These are phyloP conservation scores for Penstemon eatonii DNA, from an alignment of 257 asterid genomes.

Conservation along the genomic window DNA sequence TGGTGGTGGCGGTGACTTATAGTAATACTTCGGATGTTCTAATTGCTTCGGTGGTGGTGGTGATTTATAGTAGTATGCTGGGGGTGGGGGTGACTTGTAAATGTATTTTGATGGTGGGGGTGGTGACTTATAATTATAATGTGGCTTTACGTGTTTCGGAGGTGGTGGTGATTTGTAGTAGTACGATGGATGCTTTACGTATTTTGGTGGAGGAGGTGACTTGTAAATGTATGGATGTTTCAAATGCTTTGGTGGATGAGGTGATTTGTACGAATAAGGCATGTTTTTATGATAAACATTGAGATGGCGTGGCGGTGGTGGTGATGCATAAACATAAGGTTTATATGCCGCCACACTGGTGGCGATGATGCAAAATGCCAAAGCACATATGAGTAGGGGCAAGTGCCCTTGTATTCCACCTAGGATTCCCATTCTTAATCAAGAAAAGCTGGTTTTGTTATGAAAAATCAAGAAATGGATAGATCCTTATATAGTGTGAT, in stretches of 20 bases:
- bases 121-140: neutral
- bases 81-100: constrained; percentile 4
- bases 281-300: neutral
- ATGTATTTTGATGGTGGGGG: neutral
- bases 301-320: neutral
- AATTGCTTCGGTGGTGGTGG: neutral
- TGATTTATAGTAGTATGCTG: neutral
- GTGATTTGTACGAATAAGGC: neutral
- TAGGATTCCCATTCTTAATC: constrained; percentile 1
- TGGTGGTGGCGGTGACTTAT: too few species aligned
- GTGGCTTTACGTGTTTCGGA: neutral
- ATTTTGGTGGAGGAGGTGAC: neutral
- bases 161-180: constrained; percentile 19
- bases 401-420: constrained; percentile 20
- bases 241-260: neutral
- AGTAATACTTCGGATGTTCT: too few species aligned
- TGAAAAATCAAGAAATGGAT: constrained; percentile 4
- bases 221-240: neutral
- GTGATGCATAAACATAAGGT: constrained; percentile 20
- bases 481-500: constrained; percentile 20
- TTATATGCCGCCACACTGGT: constrained; percentile 7
- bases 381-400: constrained; percentile 22
- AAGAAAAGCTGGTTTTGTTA: neutral
- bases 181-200: neutral
- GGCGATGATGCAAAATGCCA: constrained; percentile 22